Percentiles rank a stretch among this genome's conserved stretches.
These are phyloP conservation scores for Magnolia sinica DNA, from an alignment of 164 flowering plant genomes.

Conservation along the genomic window DNA sequence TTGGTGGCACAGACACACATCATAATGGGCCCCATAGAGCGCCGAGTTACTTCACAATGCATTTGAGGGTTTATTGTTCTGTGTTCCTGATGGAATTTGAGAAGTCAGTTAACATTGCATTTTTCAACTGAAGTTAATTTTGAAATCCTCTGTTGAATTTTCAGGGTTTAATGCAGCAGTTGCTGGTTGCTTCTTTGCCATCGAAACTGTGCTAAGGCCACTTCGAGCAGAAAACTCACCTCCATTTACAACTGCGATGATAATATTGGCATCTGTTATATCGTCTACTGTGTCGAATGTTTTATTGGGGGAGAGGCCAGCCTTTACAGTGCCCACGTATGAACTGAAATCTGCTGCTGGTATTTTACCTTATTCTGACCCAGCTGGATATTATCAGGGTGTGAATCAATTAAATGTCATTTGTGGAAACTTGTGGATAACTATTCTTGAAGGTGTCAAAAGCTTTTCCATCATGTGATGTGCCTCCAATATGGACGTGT, in stretches of 20 bases:
- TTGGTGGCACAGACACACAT: too few species aligned
- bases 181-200: slow-evolving; percentile 98
- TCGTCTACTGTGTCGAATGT: slow-evolving; percentile 95
- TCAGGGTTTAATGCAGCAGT: slow-evolving; percentile 98
- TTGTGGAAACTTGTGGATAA: not conserved
- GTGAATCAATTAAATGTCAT: not conserved
- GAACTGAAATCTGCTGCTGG: slow-evolving; percentile 99
- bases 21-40: too few species aligned
- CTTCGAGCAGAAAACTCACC: slow-evolving; percentile 98
- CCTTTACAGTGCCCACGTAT: slow-evolving; percentile 94
- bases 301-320: slow-evolving; percentile 87
- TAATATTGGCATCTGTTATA: slow-evolving; percentile 93
- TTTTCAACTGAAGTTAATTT: not conserved
- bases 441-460: not conserved
- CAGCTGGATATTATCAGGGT: not conserved
- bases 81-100: not conserved
- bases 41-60: too few species aligned
- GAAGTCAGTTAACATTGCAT: not conserved
- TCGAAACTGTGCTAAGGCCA: slow-evolving; percentile 94
- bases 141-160: slow-evolving; percentile 17
- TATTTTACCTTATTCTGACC: slow-evolving; percentile 42
- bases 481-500: not conserved
- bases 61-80: too few species aligned
- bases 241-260: slow-evolving; percentile 98
- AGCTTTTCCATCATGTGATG: not conserved